phyloP scores from a whole-genome alignment of 176 grass and related monocot genomes.

The Musa troglodytarum region DNA sequence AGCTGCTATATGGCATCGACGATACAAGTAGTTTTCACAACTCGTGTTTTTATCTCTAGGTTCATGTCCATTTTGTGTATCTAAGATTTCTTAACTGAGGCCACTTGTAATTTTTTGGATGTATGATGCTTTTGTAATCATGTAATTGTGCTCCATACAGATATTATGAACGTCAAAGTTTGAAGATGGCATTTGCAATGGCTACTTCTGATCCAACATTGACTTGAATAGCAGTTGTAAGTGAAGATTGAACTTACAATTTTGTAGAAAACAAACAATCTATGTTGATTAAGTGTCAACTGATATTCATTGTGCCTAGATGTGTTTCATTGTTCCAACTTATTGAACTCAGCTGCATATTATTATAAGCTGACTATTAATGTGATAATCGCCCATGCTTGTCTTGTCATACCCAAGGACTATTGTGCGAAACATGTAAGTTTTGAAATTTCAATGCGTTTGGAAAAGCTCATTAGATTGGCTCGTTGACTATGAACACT shows the following conservation, averaged over 20 bases:
- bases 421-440: too few relatives aligned
- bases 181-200: constrained; percentile 67
- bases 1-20: constrained; percentile 97
- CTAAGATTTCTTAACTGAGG: background rate
- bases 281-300: too few relatives aligned
- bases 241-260: constrained; percentile 12
- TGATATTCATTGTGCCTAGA: too few relatives aligned
- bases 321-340: too few relatives aligned
- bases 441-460: too few relatives aligned
- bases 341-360: too few relatives aligned
- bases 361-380: too few relatives aligned
- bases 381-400: too few relatives aligned
- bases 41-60: constrained; percentile 64
- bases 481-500: background rate
- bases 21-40: constrained; percentile 95
- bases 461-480: background rate
- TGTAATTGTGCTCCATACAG: constrained; percentile 30
- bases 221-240: constrained; percentile 98
- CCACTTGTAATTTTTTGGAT: background rate
- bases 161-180: constrained; percentile 74
- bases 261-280: background rate
- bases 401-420: too few relatives aligned
- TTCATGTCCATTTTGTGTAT: constrained; percentile 19
- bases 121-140: background rate
- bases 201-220: constrained; percentile 78